A percentile compares a stretch with the other conserved stretches of the same genome.
Conservation (phyloP, 2,329 filamentous ascomycete genomes). For the Aspergillus flavus region DNA sequence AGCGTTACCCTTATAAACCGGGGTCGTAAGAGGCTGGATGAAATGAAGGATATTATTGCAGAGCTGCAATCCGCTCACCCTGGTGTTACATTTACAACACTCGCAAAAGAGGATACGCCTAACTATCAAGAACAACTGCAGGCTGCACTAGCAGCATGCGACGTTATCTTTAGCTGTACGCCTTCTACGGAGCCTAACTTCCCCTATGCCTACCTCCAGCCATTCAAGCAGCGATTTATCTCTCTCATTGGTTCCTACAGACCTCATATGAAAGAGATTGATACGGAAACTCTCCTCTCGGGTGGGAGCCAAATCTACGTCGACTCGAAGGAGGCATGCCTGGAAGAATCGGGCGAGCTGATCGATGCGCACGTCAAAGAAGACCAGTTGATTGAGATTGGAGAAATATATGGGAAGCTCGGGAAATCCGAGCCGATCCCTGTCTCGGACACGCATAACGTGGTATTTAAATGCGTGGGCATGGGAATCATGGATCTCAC, state of each 20-base stretch:
- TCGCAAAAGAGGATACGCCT: slow-evolving; percentile 66
- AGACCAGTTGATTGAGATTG: slow-evolving; percentile 47
- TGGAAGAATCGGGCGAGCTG: slow-evolving; percentile 52
- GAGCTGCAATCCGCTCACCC: slow-evolving; percentile 43
- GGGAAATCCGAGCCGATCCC: slow-evolving; percentile 23
- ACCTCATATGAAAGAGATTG: slow-evolving; percentile 56
- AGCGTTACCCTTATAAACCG: slow-evolving; percentile 80
- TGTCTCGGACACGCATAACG: slow-evolving; percentile 38
- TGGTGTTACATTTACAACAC: slow-evolving; percentile 30
- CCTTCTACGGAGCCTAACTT: slow-evolving; percentile 51
- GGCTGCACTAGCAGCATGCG: slow-evolving; percentile 34
- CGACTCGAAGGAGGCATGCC: slow-evolving; percentile 54
- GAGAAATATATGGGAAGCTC: slow-evolving; percentile 36
- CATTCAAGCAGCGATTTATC: slow-evolving; percentile 47
- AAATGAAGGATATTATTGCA: slow-evolving; percentile 34
- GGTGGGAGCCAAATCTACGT: slow-evolving; percentile 71
- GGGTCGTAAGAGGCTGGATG: slow-evolving; percentile 59
- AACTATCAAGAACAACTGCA: slow-evolving; percentile 39
- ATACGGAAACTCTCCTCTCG: slow-evolving; percentile 47
- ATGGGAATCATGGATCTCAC: slow-evolving; percentile 55
- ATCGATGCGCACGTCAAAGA: slow-evolving; percentile 42
- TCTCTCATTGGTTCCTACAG: slow-evolving; percentile 58
- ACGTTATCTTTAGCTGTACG: slow-evolving; percentile 55
- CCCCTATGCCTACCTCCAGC: slow-evolving; percentile 38
- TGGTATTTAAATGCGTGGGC: slow-evolving; percentile 56